A percentile compares a stretch with the other conserved stretches of the same genome.
These are phyloP conservation scores for Saccharum officinarum DNA, from an alignment of 176 grass and related monocot genomes.

Conservation along the genomic window DNA sequence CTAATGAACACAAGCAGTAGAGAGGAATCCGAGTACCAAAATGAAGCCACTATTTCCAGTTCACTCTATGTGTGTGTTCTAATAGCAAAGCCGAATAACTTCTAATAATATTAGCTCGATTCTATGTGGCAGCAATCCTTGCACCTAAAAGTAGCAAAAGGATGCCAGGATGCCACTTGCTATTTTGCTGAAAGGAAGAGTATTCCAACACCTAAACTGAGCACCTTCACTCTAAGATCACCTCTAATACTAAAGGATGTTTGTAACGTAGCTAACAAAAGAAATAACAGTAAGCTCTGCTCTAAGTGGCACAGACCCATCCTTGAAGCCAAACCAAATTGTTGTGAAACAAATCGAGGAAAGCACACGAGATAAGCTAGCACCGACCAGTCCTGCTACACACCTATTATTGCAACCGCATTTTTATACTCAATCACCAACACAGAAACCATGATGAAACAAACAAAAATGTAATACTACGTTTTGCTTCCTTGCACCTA, in stretches of 20 bases:
- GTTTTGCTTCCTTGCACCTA: neutral
- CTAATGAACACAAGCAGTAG: neutral
- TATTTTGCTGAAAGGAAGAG: neutral
- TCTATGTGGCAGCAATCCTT: neutral
- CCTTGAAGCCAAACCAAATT: neutral
- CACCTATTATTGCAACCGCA: constrained; percentile 34
- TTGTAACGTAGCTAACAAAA: neutral
- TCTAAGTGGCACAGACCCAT: neutral
- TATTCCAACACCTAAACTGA: neutral
- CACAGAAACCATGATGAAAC: neutral
- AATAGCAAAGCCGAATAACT: neutral
- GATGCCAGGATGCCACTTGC: neutral
- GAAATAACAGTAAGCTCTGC: neutral
- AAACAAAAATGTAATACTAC: neutral
- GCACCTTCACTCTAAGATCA: neutral
- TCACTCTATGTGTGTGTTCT: neutral
- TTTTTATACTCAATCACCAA: neutral
- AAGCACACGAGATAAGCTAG: neutral
- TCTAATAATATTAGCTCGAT: neutral
- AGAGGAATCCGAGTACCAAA: neutral
- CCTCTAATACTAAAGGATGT: neutral
- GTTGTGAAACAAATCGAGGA: neutral
- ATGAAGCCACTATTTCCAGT: neutral
- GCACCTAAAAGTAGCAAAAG: neutral
- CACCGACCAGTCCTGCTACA: constrained; percentile 79